phyloP scores from a whole-genome alignment of 345 rosid genomes.

The Barbarea vulgaris region DNA sequence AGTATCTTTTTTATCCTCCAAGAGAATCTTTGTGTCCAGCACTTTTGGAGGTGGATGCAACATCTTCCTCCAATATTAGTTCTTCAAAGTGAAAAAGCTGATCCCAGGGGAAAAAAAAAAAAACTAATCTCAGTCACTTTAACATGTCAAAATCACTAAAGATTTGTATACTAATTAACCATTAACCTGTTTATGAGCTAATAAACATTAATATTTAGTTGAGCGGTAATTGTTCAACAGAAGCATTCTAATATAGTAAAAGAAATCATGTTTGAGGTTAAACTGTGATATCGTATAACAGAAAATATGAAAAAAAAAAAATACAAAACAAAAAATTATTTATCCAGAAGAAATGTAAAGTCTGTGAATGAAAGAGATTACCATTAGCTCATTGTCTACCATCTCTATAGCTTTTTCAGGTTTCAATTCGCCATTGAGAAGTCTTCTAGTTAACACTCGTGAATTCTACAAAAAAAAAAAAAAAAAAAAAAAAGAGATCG shows the following conservation, averaged over 20 bases:
- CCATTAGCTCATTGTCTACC: not conserved
- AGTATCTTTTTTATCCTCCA: not conserved
- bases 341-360: not conserved
- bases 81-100: slow-evolving; percentile 11
- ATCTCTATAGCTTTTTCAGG: slow-evolving; percentile 35
- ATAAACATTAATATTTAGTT: not conserved
- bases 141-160: slow-evolving; percentile 6
- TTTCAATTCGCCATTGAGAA: slow-evolving; percentile 66
- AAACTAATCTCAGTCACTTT: not conserved
- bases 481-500: no score
- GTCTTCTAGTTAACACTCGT: slow-evolving; percentile 54
- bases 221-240: no score
- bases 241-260: no score
- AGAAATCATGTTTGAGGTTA: no score
- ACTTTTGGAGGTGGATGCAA: not conserved
- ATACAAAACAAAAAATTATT: not conserved
- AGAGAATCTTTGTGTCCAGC: not conserved
- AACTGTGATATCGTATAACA: not conserved
- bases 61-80: not conserved
- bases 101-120: not conserved
- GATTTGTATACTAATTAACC: not conserved
- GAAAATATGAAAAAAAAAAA: no score
- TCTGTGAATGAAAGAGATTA: slow-evolving; percentile 1
- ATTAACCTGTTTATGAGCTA: not conserved
- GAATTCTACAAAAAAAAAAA: slow-evolving; percentile 44